Base-by-base conservation (phyloP, 257 asterid genomes). In the Scutellaria baicalensis region DNA sequence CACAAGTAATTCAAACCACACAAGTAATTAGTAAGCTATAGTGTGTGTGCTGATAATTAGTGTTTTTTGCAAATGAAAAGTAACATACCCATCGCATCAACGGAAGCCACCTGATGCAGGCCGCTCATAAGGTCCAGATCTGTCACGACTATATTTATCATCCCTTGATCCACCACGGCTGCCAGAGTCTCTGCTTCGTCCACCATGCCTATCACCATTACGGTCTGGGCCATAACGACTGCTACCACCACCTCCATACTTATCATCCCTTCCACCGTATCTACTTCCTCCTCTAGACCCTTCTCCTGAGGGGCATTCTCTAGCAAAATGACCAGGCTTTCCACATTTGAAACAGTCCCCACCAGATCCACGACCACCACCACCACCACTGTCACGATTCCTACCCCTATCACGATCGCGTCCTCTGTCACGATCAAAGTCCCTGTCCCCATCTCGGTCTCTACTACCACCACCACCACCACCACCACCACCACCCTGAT, bases 311-410 rank as follows among this genome's bases (percentile, higher is more conserved):
- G 99, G 99, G 70, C 97, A 93, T 78, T 93, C 99, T 64, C 99
- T 81, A 57, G 96, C 96, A 74, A 91, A 93, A 77, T 91, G 99
- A 11, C 96, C 99, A 5, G 97, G 99, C 75, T 93, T 93, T 52
- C 97, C 97, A 81, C 99, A 91, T 66, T 82, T 91, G 72, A 76
- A 93, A 75, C 97, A 93, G 52, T 91, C 99, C 33, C 97, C 97
- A 44, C 95, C 92, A 8, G 92, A 83, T 36, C 96, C 96, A 40
- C 92, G 87, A 6, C 90, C 95, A 50, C 95, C 91, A 18, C 89
- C 93, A 60, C 94, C 89, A 38, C 90, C 95, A 44, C 75, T 69
- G 74, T 76, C 87, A 35, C 87, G 78, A 40, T 72, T 69, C 74
- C 86, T 74, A 23, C 82, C 80, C 65, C 84, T 72, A 75, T 77